Evolutionary conservation across 1,284 basidiomycete genomes (phyloP).

Genomic region (Inonotus hispidus): DNA sequence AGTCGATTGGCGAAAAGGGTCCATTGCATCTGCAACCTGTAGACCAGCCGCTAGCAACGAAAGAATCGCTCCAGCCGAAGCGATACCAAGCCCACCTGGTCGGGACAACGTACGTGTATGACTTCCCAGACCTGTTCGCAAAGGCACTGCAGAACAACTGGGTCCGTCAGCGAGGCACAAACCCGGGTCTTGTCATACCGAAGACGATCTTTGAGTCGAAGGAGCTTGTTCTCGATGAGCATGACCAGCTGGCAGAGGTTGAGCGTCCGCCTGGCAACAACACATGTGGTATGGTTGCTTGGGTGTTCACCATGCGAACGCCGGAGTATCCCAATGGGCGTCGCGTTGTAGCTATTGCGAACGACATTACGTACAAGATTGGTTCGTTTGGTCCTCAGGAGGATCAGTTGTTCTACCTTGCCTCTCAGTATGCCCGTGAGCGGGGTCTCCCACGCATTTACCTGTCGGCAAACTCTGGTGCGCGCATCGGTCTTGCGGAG

Average conservation of each 20-base stretch:
- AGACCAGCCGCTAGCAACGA: conserved; percentile 90
- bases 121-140: conserved; percentile 98
- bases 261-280: conserved; percentile 92
- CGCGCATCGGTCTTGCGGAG: conserved; percentile 93
- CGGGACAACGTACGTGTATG: conserved; percentile 98
- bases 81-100: conserved; percentile 99
- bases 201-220: conserved; percentile 77
- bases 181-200: conserved; percentile 69
- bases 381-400: conserved; percentile 97
- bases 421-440: conserved; percentile 88
- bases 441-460: conserved; percentile 92
- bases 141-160: conserved; percentile 95
- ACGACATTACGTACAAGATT: conserved; percentile 99
- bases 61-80: conserved; percentile 98
- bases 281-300: conserved; percentile 96
- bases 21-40: conserved; percentile 92
- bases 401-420: conserved; percentile 95
- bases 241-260: conserved; percentile 86
- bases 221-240: conserved; percentile 93
- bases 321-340: conserved; percentile 93
- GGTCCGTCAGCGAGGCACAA: conserved; percentile 64
- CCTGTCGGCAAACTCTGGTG: conserved; percentile 97
- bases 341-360: conserved; percentile 86
- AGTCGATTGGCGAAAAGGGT: conserved; percentile 93
- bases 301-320: conserved; percentile 91